Evolutionary conservation across 108 stramenopile species (phyloP).

Genomic region (Asterionellopsis glacialis): DNA sequence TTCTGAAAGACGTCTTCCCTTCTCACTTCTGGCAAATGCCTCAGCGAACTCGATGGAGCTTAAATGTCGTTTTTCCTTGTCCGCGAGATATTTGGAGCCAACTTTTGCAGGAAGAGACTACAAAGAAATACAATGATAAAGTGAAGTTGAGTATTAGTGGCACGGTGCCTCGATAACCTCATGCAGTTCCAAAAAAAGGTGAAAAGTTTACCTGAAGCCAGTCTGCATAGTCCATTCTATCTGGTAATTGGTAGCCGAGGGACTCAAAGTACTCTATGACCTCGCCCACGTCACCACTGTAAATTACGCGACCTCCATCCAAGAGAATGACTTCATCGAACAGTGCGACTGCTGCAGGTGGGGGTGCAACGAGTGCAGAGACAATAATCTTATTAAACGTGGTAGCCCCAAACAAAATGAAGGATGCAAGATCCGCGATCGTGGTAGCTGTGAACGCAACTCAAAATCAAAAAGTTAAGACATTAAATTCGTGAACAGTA

Average conservation of each 20-base stretch:
- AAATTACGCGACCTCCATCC: slow-evolving; percentile 72
- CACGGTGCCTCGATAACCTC: background rate
- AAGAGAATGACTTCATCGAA: slow-evolving; percentile 89
- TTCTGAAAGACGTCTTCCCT: slow-evolving; percentile 30
- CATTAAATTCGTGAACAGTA: background rate
- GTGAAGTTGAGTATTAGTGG: background rate
- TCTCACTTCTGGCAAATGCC: slow-evolving; percentile 36
- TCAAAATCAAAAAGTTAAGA: background rate
- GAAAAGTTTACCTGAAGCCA: slow-evolving; percentile 42
- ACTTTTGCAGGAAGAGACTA: slow-evolving; percentile 40
- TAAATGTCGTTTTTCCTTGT: slow-evolving; percentile 26
- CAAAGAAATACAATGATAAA: too few species aligned
- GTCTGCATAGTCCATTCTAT: slow-evolving; percentile 72
- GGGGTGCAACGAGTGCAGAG: slow-evolving; percentile 76
- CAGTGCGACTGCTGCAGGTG: slow-evolving; percentile 87
- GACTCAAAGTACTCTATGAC: slow-evolving; percentile 51
- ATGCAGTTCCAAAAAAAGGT: background rate
- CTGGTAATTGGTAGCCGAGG: slow-evolving; percentile 64
- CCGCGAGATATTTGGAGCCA: slow-evolving; percentile 31
- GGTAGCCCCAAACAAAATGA: slow-evolving; percentile 32
- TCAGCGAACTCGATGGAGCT: slow-evolving; percentile 48
- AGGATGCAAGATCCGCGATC: slow-evolving; percentile 70
- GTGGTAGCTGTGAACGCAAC: slow-evolving; percentile 31
- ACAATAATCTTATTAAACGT: slow-evolving; percentile 29
- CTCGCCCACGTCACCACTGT: slow-evolving; percentile 73